Evolutionary conservation across 805 yeast genomes (phyloP), one percentile per base, ranked within the genome.

Genomic region (Myxozyma neotropica): DNA sequence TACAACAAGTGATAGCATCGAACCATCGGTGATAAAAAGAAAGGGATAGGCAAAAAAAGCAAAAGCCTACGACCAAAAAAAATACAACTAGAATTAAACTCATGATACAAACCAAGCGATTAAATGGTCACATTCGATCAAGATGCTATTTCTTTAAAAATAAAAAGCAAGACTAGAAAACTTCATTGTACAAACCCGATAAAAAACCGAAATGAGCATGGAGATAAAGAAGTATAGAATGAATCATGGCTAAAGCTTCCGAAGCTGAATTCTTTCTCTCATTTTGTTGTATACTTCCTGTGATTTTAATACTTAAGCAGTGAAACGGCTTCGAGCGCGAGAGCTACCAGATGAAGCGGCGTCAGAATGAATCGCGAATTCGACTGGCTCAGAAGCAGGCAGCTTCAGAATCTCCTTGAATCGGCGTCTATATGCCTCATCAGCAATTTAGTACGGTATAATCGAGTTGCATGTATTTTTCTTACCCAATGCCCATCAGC

Each of bases 381-480:
- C 97, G 69, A 93, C 79, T 72, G 83, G 83, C 69, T 88, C 93
- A 64, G 80, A 83, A 53, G 84, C 91, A 61, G 81, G 78, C 71
- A 93, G 82, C 74, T 84, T 87, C 73, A 93, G 81, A 50, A 89
- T 89, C 75, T 83, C 85, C 82, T 90, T 93, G 77, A 93, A 88
- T 73, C 86, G 86, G 73, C 84, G 86, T 71, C 53, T 48, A 21
- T 36, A 23, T 97, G 21, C 17, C 10, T 23, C 15, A 17, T 40
- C 35, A 10, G 29, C 24, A 19, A 19, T 21, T 33, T 7, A 26
- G 13, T 27, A 1, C 29, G 4, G 33, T 13, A 31, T 17, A 21
- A 21, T 19, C 33, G 42, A 36, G 35, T 49, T 52, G 7, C 23
- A n/a, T 5, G 33, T 27, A 23, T 15, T 35, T 21, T n/a, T 17